Evolutionary conservation across 768 basidiomycete species (phyloP).

Genomic region (Holtermannia corniformis): DNA sequence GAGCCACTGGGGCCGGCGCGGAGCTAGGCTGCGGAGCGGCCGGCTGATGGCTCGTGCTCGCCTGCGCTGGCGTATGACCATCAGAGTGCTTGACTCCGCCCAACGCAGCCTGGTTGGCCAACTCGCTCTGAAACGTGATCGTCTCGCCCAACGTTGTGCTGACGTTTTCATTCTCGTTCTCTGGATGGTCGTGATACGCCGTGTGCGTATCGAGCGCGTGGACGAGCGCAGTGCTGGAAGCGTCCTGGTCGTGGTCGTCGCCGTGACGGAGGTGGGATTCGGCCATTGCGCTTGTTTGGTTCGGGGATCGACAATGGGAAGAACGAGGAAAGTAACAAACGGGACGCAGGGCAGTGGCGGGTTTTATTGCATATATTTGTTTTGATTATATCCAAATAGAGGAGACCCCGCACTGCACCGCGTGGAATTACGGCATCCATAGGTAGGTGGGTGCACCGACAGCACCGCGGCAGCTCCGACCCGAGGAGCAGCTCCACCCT

Average conservation of each 20-base stretch:
- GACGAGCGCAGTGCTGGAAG: not conserved
- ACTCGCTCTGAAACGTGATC: slow-evolving; percentile 10
- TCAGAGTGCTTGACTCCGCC: slow-evolving; percentile 16
- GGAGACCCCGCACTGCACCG: no score
- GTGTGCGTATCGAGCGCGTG: not conserved
- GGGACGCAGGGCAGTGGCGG: no score
- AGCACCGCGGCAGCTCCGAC: no score
- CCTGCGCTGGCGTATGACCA: slow-evolving; percentile 1
- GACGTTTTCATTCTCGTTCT: not conserved
- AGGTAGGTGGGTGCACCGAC: no score
- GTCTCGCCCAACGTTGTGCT: not conserved
- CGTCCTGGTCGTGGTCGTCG: not conserved
- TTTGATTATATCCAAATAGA: no score
- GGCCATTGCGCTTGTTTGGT: not conserved
- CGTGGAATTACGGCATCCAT: no score
- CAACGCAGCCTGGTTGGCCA: slow-evolving; percentile 23
- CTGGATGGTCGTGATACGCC: not conserved
- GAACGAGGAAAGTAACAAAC: not conserved
- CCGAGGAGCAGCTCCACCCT: no score
- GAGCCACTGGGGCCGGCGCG: not conserved
- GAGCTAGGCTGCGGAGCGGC: not conserved
- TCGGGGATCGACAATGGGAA: not conserved
- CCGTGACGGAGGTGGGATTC: not conserved
- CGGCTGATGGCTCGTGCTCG: not conserved
- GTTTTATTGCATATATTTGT: no score